Evolutionary conservation across 225 moss, liverwort and hornwort genomes (phyloP).

Genomic region (Neckera pumila): DNA sequence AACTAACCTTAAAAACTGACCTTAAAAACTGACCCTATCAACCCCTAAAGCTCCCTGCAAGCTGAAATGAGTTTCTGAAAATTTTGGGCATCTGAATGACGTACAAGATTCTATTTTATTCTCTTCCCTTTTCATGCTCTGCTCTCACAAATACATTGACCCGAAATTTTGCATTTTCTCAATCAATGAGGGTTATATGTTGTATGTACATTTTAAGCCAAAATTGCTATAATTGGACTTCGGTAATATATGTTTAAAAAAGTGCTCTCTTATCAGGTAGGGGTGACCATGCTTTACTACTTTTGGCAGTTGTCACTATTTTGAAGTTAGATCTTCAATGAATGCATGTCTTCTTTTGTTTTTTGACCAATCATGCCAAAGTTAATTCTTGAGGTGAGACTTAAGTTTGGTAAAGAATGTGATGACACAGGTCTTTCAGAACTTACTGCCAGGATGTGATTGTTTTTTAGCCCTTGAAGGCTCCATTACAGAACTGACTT

Average conservation of each 20-base stretch:
- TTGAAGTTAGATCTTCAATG: background rate
- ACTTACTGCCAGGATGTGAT: background rate
- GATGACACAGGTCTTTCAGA: too few relatives aligned
- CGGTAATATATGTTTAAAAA: background rate
- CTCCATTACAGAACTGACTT: background rate
- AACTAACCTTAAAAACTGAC: background rate
- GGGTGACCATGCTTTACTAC: background rate
- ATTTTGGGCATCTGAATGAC: too few relatives aligned
- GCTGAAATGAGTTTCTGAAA: background rate
- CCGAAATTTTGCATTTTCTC: background rate
- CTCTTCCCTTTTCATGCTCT: too few relatives aligned
- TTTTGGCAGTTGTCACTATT: background rate
- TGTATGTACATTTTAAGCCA: background rate
- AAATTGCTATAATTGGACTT: background rate
- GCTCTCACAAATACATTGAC: background rate
- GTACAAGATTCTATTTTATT: accelerated
- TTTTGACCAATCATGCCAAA: background rate
- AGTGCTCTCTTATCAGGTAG: too few relatives aligned
- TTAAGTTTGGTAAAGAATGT: background rate
- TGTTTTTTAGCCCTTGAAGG: background rate
- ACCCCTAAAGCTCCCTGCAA: background rate
- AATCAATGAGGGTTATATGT: background rate
- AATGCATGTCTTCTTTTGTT: background rate
- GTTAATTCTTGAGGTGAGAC: background rate
- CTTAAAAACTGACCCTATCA: background rate